A percentile compares a stretch with the other conserved stretches of the same genome.
phyloP scores from a whole-genome alignment of 768 basidiomycete genomes.

The Clathrus columnatus region DNA sequence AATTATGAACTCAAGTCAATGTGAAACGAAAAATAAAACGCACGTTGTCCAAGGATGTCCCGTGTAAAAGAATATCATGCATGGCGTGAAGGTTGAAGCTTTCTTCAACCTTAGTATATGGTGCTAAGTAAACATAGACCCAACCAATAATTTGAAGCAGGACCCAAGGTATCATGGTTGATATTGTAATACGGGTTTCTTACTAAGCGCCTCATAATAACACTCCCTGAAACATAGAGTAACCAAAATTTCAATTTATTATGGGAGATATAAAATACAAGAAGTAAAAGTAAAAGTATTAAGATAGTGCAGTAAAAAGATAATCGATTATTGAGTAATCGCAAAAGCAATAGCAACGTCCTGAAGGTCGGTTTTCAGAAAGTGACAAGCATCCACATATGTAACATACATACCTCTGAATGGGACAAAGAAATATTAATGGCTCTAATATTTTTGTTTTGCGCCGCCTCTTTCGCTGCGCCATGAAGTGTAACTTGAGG shows the following conservation, averaged over 20 bases:
- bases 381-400: neutral
- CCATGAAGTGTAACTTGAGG: constrained; percentile 73
- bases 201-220: too few species aligned
- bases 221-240: too few species aligned
- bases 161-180: neutral
- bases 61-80: constrained; percentile 81
- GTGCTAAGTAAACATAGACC: constrained; percentile 66
- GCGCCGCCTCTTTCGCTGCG: constrained; percentile 68
- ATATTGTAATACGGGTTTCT: too few species aligned
- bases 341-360: constrained; percentile 84
- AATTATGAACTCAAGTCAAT: neutral
- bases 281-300: neutral
- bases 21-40: neutral
- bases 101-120: constrained; percentile 96
- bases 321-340: constrained; percentile 14
- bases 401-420: constrained; percentile 60
- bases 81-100: constrained; percentile 90
- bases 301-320: neutral
- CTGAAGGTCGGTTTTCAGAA: constrained; percentile 32
- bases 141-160: constrained; percentile 28
- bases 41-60: constrained; percentile 39
- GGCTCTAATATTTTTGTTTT: constrained; percentile 59
- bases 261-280: neutral
- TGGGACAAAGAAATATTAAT: constrained; percentile 86
- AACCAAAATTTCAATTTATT: too few species aligned